A percentile compares a stretch with the other conserved stretches of the same genome.
Conservation (phyloP, 2,329 filamentous ascomycete genomes). For the Fusarium napiforme region DNA sequence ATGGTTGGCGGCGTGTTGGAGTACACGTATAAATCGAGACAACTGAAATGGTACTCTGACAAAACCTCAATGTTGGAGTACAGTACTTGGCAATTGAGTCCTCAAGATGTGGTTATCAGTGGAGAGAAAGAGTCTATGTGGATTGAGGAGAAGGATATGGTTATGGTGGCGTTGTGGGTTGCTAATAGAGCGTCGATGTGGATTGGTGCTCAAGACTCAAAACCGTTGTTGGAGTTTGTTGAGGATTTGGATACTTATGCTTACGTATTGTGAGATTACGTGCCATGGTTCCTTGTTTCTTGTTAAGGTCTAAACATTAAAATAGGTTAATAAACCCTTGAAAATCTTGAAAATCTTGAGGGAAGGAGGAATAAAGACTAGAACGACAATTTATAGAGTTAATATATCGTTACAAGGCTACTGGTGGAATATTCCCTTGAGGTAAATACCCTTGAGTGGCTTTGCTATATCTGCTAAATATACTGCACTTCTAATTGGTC, state of each 20-base stretch:
- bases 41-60: not conserved
- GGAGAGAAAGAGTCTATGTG: not conserved
- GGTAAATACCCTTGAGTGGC: too few species aligned
- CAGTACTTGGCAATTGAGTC: not conserved
- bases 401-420: too few species aligned
- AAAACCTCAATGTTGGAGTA: not conserved
- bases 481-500: too few species aligned
- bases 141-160: not conserved
- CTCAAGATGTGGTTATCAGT: accelerated
- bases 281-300: too few species aligned
- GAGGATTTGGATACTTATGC: not conserved
- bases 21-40: not conserved
- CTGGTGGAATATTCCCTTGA: too few species aligned
- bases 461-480: too few species aligned
- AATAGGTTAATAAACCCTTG: too few species aligned
- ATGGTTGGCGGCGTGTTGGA: accelerated
- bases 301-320: too few species aligned
- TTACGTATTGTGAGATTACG: not conserved
- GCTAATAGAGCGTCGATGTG: not conserved
- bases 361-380: too few species aligned
- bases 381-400: too few species aligned
- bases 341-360: too few species aligned
- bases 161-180: not conserved
- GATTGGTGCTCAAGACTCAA: not conserved
- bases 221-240: not conserved